These are phyloP conservation scores for Saccharomycopsis capsularis DNA, from an alignment of 805 yeast species.

Conservation along the genomic window DNA sequence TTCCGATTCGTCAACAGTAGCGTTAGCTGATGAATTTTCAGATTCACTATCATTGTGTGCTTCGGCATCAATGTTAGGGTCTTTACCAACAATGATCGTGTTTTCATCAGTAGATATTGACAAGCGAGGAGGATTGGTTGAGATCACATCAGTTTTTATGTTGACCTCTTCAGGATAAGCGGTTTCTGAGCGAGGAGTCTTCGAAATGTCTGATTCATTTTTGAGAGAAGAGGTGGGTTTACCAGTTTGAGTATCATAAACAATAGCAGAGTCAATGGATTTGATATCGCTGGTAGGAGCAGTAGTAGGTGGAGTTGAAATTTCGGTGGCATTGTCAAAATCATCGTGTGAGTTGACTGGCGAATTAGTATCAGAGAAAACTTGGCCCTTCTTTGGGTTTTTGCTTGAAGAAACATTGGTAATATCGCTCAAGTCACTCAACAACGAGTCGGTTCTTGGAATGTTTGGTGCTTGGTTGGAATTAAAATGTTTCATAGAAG, in stretches of 20 bases:
- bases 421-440: constrained; percentile 11
- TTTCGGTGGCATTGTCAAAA: constrained; percentile 2
- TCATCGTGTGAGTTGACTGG: constrained; percentile 2
- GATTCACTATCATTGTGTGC: not conserved
- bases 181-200: not conserved
- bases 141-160: not conserved
- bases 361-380: not conserved
- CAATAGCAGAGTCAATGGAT: not conserved
- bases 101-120: not conserved
- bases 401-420: not conserved
- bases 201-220: not conserved
- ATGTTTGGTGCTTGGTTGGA: not conserved
- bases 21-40: not conserved
- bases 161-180: not conserved
- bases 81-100: not conserved
- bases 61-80: not conserved
- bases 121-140: not conserved
- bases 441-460: constrained; percentile 6
- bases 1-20: not conserved
- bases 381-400: not conserved
- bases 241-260: not conserved
- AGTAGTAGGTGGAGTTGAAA: constrained; percentile 13
- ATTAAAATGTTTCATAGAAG: not conserved
- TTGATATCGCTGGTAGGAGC: not conserved
- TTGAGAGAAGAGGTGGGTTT: not conserved